A percentile compares a stretch with the other conserved stretches of the same genome.
Conservation (phyloP, 805 yeast genomes). For the Vanderwaltozyma verrucispora region DNA sequence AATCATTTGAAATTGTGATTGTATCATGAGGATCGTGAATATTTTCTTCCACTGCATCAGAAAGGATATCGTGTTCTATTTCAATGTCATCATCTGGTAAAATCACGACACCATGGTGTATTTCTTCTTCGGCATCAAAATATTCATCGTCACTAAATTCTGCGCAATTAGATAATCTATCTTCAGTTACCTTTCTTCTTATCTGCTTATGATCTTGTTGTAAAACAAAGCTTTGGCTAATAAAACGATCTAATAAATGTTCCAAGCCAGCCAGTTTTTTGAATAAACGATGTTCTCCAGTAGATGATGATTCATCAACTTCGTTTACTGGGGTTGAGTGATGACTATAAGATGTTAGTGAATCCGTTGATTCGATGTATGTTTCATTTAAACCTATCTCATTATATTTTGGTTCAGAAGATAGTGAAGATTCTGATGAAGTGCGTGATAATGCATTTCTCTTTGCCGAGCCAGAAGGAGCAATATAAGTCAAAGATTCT, state of each 20-base stretch:
- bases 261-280: conserved; percentile 18
- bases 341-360: neutral
- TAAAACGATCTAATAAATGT: conserved; percentile 12
- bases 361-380: conserved; percentile 1
- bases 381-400: conserved; percentile 2
- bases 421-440: conserved; percentile 10
- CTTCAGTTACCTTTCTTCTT: conserved; percentile 8
- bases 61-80: conserved; percentile 1
- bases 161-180: conserved; percentile 13
- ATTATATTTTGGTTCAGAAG: neutral
- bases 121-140: conserved; percentile 58
- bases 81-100: conserved; percentile 31
- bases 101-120: conserved; percentile 44
- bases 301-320: neutral
- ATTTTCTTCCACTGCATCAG: no score
- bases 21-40: neutral
- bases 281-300: conserved; percentile 18
- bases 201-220: conserved; percentile 10
- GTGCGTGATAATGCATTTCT: conserved; percentile 3
- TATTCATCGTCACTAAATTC: conserved; percentile 39
- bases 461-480: conserved; percentile 1
- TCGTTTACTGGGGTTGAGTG: neutral
- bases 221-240: conserved; percentile 15
- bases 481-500: conserved; percentile 17
- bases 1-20: no score